Conservation (phyloP, 495 filamentous ascomycete species). For the Daldinia vernicosa region DNA sequence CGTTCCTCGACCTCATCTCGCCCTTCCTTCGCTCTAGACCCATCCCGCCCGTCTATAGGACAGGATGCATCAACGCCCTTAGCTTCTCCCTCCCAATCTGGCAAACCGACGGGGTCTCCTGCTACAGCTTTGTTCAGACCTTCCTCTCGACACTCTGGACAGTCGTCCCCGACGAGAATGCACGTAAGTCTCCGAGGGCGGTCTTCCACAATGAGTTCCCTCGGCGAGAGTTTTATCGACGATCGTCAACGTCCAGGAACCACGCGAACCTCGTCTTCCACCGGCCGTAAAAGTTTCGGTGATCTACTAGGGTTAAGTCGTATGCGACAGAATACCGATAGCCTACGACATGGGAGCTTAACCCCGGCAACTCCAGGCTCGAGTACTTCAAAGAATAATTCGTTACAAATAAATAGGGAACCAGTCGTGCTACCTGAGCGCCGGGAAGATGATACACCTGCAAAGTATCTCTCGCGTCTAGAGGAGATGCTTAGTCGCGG, state of each 20-base stretch:
- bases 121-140: slow-evolving; percentile 67
- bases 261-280: slow-evolving; percentile 80
- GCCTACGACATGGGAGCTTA: slow-evolving; percentile 67
- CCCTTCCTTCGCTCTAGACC: slow-evolving; percentile 51
- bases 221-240: slow-evolving; percentile 67
- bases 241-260: slow-evolving; percentile 65
- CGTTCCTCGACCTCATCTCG: slow-evolving; percentile 41
- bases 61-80: slow-evolving; percentile 51
- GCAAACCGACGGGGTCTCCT: slow-evolving; percentile 53
- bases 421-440: slow-evolving; percentile 78
- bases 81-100: slow-evolving; percentile 43
- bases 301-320: slow-evolving; percentile 82
- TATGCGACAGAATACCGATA: slow-evolving; percentile 80
- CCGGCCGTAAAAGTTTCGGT: slow-evolving; percentile 87
- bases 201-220: slow-evolving; percentile 90
- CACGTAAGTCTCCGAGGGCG: slow-evolving; percentile 69
- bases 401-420: slow-evolving; percentile 67
- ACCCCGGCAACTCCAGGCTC: slow-evolving; percentile 73
- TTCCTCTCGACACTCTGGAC: slow-evolving; percentile 72
- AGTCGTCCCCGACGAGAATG: slow-evolving; percentile 73
- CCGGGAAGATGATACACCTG: slow-evolving; percentile 88
- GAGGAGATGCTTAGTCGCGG: slow-evolving; percentile 81
- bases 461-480: slow-evolving; percentile 83
- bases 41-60: slow-evolving; percentile 62
- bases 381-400: slow-evolving; percentile 74